Evolutionary conservation across 2,329 filamentous ascomycete species (phyloP).

Genomic region (Aspergillus fumigatiaffinis): DNA sequence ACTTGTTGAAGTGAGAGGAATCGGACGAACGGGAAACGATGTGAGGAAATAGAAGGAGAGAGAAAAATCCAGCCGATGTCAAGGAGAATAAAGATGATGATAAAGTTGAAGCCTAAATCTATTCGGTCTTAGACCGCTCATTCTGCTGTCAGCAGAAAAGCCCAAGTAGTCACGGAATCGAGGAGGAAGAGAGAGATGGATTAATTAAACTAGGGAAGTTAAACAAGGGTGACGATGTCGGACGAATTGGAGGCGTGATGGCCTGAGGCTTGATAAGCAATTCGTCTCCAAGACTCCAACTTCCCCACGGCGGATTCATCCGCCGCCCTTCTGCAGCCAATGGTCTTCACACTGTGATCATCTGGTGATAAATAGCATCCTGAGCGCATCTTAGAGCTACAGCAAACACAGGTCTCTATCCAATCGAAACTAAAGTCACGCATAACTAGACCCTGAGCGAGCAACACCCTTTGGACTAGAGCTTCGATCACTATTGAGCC

Average conservation of each 20-base stretch:
- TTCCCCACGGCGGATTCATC: slow-evolving; percentile 8
- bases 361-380: too few species aligned
- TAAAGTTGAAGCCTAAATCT: background rate
- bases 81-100: slow-evolving; percentile 1
- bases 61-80: slow-evolving; percentile 1
- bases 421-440: too few species aligned
- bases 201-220: background rate
- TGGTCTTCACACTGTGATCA: background rate
- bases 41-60: background rate
- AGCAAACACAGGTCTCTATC: too few species aligned
- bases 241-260: background rate
- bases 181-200: background rate
- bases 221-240: background rate
- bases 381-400: too few species aligned
- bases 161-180: background rate
- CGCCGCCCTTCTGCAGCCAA: slow-evolving; percentile 8
- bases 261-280: slow-evolving; percentile 3
- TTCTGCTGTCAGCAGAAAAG: background rate
- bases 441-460: too few species aligned
- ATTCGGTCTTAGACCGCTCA: background rate
- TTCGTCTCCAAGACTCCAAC: background rate
- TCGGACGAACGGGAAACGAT: background rate
- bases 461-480: too few species aligned
- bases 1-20: background rate
- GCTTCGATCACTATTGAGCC: too few species aligned